Conservation (phyloP, 140 eudicot genomes). For the Oenanthe javanica region DNA sequence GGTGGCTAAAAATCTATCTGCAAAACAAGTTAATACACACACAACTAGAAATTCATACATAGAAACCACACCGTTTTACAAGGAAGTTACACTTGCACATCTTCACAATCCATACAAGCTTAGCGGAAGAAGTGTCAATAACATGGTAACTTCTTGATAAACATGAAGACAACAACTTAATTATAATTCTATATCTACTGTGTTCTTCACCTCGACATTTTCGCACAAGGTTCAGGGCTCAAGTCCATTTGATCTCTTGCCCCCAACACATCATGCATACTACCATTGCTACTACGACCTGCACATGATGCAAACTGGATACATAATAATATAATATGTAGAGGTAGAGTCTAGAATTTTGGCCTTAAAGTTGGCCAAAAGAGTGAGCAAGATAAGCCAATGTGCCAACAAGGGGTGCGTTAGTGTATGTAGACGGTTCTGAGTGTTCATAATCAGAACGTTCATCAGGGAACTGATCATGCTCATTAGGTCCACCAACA, state of each 20-base stretch:
- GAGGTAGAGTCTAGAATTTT: neutral
- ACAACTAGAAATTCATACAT: neutral
- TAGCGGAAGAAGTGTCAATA: neutral
- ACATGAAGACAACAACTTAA: neutral
- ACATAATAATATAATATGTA: neutral
- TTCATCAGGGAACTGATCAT: slow-evolving; percentile 77
- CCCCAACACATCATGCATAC: neutral
- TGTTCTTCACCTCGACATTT: neutral
- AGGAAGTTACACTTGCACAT: neutral
- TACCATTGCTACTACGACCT: neutral
- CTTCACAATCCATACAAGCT: neutral
- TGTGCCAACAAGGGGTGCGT: slow-evolving; percentile 95
- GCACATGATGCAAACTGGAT: neutral
- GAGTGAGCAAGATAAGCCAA: slow-evolving; percentile 92
- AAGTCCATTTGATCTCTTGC: neutral
- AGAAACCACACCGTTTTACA: slow-evolving; percentile 7
- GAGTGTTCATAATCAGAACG: slow-evolving; percentile 87
- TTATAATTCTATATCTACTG: neutral
- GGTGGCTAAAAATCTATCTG: too few species aligned
- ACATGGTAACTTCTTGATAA: neutral
- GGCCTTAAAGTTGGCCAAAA: slow-evolving; percentile 64
- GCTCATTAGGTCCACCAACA: slow-evolving; percentile 88
- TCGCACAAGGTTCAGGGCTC: slow-evolving; percentile 9
- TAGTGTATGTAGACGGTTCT: slow-evolving; percentile 92
- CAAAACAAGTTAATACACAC: neutral